Evolutionary conservation across 495 filamentous ascomycete genomes (phyloP).

Genomic region (Talaromyces thailandensis): DNA sequence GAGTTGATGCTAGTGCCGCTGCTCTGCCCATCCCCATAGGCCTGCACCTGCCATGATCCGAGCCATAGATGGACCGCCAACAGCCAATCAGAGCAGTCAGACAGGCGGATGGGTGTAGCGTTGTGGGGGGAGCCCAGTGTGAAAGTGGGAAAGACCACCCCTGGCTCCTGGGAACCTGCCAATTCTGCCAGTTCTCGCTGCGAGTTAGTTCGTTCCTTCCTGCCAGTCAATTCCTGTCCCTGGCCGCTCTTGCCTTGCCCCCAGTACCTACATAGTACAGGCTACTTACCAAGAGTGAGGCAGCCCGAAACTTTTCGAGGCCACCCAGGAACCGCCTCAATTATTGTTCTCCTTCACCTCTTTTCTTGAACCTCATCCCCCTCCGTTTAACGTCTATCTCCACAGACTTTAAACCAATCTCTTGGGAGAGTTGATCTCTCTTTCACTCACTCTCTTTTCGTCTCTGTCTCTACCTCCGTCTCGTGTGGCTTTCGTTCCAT

Average conservation of each 20-base stretch:
- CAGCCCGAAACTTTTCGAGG: not conserved
- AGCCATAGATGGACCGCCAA: not conserved
- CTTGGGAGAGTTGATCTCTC: constrained; percentile 2
- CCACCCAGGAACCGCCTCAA: not conserved
- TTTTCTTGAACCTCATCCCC: not conserved
- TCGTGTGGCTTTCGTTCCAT: not conserved
- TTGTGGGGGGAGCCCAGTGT: not conserved
- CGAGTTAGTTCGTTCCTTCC: too few species aligned
- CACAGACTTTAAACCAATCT: not conserved
- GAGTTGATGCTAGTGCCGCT: not conserved
- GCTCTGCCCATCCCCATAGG: not conserved
- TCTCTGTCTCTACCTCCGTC: not conserved
- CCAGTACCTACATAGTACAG: too few species aligned
- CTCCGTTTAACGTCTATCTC: not conserved
- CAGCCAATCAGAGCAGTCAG: not conserved
- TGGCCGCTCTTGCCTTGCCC: not conserved
- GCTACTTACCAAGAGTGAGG: not conserved
- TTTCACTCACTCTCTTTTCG: not conserved
- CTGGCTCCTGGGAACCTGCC: constrained; percentile 1
- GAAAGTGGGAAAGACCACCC: constrained; percentile 4
- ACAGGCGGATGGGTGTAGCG: not conserved
- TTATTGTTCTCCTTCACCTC: not conserved
- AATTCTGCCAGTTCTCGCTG: not conserved
- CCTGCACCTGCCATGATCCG: constrained; percentile 4
- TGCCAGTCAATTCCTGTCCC: constrained; percentile 1